These are phyloP conservation scores for Amphibolis antarctica DNA, from an alignment of 106 monocot species.

Conservation along the genomic window DNA sequence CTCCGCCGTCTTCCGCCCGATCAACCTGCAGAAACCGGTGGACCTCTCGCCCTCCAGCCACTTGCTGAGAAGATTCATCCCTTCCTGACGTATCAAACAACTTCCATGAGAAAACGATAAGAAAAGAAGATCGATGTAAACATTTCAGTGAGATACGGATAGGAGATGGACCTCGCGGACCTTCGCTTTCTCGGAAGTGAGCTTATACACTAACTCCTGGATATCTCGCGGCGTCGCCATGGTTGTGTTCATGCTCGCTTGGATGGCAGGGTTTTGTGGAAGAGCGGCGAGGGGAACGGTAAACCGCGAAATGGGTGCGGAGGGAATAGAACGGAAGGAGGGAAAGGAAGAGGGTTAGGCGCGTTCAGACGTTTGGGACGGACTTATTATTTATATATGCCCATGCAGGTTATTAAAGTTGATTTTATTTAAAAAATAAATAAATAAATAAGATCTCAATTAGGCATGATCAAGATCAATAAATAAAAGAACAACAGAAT, in stretches of 20 bases:
- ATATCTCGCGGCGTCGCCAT: slow-evolving; percentile 75
- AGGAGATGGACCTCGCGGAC: slow-evolving; percentile 43
- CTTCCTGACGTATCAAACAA: slow-evolving; percentile 34
- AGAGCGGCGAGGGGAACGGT: not conserved
- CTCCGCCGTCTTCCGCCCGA: slow-evolving; percentile 46
- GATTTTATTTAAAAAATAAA: no score
- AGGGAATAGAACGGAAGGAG: no score
- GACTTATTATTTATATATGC: no score
- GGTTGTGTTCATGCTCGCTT: not conserved
- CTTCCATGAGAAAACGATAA: not conserved
- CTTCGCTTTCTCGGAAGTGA: slow-evolving; percentile 69
- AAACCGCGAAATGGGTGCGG: no score
- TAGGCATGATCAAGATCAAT: no score
- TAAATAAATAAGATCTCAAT: no score
- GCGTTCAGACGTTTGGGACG: no score
- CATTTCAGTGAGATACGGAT: not conserved
- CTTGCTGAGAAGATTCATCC: slow-evolving; percentile 49
- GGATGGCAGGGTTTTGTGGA: not conserved
- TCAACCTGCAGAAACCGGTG: slow-evolving; percentile 48
- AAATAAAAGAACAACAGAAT: no score
- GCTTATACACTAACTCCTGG: slow-evolving; percentile 60
- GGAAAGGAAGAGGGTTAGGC: no score
- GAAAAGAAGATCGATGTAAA: not conserved
- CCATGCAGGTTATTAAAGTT: no score
- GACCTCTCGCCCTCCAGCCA: slow-evolving; percentile 81